Evolutionary conservation across 305 asterid genomes (phyloP), one percentile per base, ranked within the genome.

Genomic region (Solanum hybrid): DNA sequence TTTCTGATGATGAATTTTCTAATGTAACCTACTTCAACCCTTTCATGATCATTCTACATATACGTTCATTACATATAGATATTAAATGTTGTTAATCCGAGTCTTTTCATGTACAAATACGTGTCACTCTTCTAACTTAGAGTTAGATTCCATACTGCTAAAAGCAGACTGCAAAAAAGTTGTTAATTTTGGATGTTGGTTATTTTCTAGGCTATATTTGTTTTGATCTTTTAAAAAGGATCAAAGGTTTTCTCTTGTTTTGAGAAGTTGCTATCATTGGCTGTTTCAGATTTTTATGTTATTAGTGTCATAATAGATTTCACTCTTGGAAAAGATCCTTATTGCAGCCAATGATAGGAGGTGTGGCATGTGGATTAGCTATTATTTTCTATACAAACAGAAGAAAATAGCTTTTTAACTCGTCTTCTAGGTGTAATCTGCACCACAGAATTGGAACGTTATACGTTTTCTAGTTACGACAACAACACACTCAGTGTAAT

Each of bases 1-100:
- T 95, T 89, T 91, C 95, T 20, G 95, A 94, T 88, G 91, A 42
- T 84, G 94, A 92, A 88, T 76, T 93, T 88, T 88, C 93, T 9
- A 89, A 90, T 97, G 97, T 64, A 64, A 64, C 27, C 72, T 64
- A 8, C 72, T 64, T 64, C 72, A 42, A 82, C 72, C 22, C 26
- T 82, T 81, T 26, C 2, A 38, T 80, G 66, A 26, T 81, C 86
- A 40, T 42, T 81, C 87, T 27, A 42, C 38, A 14, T 27, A 46
- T 81, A 42, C 36, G 20, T 26, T 79, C 86, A 40, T 80, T 42
- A 80, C 36, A 80, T 80, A 81, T 8, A 81, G 26, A 81, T 64
- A 26, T 40, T 81, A 42, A 81, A 40, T 42, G 86, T 42, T 80
- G 86, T 26, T 46, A 27, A 46, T 82, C 16, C 0, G 6, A 82